Conservation (phyloP, 495 filamentous ascomycete species). For the Ascodesmis nigricans region DNA sequence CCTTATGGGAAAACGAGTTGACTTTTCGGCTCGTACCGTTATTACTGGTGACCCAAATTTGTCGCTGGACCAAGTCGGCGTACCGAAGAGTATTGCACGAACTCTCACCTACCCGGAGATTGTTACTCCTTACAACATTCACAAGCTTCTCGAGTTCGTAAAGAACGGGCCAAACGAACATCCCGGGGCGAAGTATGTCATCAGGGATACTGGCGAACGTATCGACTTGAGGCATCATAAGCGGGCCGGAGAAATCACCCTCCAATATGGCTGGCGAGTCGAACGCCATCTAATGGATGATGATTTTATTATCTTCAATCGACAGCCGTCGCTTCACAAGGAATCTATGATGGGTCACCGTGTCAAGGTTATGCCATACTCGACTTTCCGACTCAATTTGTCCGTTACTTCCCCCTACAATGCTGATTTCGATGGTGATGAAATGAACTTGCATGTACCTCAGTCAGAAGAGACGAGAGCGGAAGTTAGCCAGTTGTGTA, state of each 20-base stretch:
- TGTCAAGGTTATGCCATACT: conserved; percentile 95
- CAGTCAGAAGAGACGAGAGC: conserved; percentile 90
- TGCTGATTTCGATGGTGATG: conserved; percentile 97
- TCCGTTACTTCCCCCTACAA: conserved; percentile 98
- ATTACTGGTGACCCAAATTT: conserved; percentile 96
- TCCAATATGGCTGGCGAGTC: conserved; percentile 96
- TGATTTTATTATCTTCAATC: conserved; percentile 97
- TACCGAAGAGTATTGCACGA: conserved; percentile 67
- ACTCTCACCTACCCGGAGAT: conserved; percentile 92
- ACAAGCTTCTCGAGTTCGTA: conserved; percentile 67
- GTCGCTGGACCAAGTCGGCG: conserved; percentile 88
- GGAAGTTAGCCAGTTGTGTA: conserved; percentile 77
- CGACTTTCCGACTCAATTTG: conserved; percentile 88
- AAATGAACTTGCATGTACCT: conserved; percentile 99
- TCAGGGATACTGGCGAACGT: conserved; percentile 71
- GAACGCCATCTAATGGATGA: conserved; percentile 89
- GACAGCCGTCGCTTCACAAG: conserved; percentile 95
- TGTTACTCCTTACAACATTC: conserved; percentile 94
- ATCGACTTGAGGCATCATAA: conserved; percentile 87
- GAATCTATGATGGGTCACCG: conserved; percentile 99
- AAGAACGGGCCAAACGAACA: conserved; percentile 84
- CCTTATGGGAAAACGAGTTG: conserved; percentile 98
- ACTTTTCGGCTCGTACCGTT: conserved; percentile 97
- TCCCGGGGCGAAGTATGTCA: conserved; percentile 86
- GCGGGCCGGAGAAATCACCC: conserved; percentile 52